phyloP scores from a whole-genome alignment of 495 filamentous ascomycete species.

The Talaromyces liani region DNA sequence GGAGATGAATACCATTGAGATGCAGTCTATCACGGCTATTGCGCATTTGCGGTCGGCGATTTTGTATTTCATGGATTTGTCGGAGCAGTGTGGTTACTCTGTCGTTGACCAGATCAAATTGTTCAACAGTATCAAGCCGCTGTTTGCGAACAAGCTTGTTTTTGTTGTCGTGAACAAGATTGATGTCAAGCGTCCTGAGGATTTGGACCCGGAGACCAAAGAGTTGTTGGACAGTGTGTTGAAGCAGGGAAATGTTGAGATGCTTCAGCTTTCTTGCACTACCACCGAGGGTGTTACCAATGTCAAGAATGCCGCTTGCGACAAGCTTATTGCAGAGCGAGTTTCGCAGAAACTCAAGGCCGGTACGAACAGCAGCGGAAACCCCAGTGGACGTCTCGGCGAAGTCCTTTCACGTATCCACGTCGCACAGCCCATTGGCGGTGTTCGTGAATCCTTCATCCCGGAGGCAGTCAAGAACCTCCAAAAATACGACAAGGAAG shows the following conservation, averaged over 20 bases:
- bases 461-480: conserved; percentile 73
- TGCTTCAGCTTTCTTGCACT: conserved; percentile 87
- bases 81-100: conserved; percentile 95
- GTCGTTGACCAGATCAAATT: conserved; percentile 85
- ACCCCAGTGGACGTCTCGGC: conserved; percentile 67
- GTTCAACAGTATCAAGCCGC: conserved; percentile 89
- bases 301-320: conserved; percentile 92
- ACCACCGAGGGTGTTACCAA: conserved; percentile 90
- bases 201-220: conserved; percentile 75
- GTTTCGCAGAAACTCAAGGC: conserved; percentile 94
- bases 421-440: conserved; percentile 85
- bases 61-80: conserved; percentile 96
- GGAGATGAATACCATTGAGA: conserved; percentile 99
- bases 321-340: conserved; percentile 82
- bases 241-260: conserved; percentile 79
- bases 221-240: conserved; percentile 70
- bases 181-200: conserved; percentile 79
- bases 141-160: conserved; percentile 95
- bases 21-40: conserved; percentile 96
- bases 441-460: conserved; percentile 74
- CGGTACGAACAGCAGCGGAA: conserved; percentile 63
- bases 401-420: conserved; percentile 92
- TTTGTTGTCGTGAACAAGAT: conserved; percentile 98
- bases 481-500: conserved; percentile 83
- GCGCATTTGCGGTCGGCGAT: conserved; percentile 92